Percentiles rank a stretch among this genome's conserved stretches.
phyloP scores from a whole-genome alignment of 177 flowering plant genomes.

The Telopea speciosissima region DNA sequence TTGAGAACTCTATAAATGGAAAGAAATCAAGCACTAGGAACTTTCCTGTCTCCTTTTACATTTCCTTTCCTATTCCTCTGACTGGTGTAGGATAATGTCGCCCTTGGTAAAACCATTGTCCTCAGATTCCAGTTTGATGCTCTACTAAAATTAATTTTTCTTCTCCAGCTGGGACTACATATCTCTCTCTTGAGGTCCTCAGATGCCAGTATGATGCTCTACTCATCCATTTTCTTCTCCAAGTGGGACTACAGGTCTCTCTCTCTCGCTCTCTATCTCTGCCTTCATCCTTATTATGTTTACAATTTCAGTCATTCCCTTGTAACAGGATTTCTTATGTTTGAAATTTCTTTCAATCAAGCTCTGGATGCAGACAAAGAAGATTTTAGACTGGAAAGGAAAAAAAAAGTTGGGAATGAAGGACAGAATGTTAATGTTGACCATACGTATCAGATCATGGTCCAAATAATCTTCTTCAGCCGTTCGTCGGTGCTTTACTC shows the following conservation, averaged over 20 bases:
- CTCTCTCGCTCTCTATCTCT: background rate
- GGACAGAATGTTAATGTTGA: slow-evolving; percentile 6
- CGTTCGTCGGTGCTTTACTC: too few species aligned
- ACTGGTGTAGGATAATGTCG: background rate
- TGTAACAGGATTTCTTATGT: background rate
- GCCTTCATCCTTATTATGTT: background rate
- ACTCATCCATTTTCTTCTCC: slow-evolving; percentile 12
- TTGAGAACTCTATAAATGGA: slow-evolving; percentile 11
- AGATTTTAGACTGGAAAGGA: slow-evolving; percentile 9
- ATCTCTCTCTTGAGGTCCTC: slow-evolving; percentile 11
- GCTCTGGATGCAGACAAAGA: slow-evolving; percentile 17
- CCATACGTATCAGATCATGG: slow-evolving; percentile 34
- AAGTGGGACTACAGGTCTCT: slow-evolving; percentile 23
- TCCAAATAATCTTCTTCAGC: slow-evolving; percentile 14
- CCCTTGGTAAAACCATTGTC: background rate
- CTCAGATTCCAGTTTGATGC: slow-evolving; percentile 22
- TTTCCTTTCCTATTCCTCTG: background rate
- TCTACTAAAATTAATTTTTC: slow-evolving; percentile 7
- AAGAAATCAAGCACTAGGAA: slow-evolving; percentile 17
- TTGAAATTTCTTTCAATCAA: background rate
- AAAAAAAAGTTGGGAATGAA: slow-evolving; percentile 7
- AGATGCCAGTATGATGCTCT: slow-evolving; percentile 22
- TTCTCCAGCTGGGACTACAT: slow-evolving; percentile 19
- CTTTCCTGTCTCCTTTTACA: background rate
- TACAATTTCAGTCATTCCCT: background rate